These are phyloP conservation scores for Naematelia aurantialba DNA, from an alignment of 768 basidiomycete genomes.

Conservation along the genomic window DNA sequence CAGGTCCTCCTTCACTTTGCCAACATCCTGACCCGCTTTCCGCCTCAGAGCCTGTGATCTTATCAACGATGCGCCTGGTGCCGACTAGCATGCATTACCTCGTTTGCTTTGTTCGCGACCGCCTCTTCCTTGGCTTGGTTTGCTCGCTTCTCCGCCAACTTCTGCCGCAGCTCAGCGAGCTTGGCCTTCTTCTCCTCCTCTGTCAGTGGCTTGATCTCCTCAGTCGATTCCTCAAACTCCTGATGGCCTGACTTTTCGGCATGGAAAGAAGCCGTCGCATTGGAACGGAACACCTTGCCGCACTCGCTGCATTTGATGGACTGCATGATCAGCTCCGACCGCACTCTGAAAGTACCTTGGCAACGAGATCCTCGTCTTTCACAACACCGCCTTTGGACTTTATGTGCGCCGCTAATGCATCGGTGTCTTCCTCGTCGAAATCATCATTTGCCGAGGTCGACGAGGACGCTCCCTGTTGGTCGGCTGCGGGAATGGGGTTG, in stretches of 20 bases:
- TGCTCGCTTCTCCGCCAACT: conserved; percentile 75
- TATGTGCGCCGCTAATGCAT: conserved; percentile 54
- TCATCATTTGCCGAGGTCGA: conserved; percentile 53
- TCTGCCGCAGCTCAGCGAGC: conserved; percentile 70
- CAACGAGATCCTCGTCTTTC: conserved; percentile 26
- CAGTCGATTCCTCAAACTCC: conserved; percentile 90
- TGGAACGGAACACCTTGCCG: conserved; percentile 79
- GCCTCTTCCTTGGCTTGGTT: conserved; percentile 68
- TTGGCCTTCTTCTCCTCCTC: conserved; percentile 87
- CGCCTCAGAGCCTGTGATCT: conserved; percentile 68
- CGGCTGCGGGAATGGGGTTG: conserved; percentile 61
- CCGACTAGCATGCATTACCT: conserved; percentile 25
- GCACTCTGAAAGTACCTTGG: conserved; percentile 35
- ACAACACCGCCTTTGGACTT: conserved; percentile 52
- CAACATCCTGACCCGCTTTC: conserved; percentile 74
- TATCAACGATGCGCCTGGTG: conserved; percentile 53
- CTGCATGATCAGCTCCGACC: conserved; percentile 10
- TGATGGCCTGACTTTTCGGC: conserved; percentile 94
- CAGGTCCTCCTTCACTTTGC: conserved; percentile 70
- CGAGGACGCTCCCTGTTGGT: conserved; percentile 9
- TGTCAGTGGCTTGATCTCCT: conserved; percentile 92
- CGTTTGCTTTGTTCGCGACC: conserved; percentile 57
- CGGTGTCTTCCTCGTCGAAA: conserved; percentile 68
- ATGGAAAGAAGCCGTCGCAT: conserved; percentile 83
- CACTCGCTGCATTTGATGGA: conserved; percentile 56